These are phyloP conservation scores for Lomentospora prolificans DNA, from an alignment of 2,329 filamentous ascomycete species.

Conservation along the genomic window DNA sequence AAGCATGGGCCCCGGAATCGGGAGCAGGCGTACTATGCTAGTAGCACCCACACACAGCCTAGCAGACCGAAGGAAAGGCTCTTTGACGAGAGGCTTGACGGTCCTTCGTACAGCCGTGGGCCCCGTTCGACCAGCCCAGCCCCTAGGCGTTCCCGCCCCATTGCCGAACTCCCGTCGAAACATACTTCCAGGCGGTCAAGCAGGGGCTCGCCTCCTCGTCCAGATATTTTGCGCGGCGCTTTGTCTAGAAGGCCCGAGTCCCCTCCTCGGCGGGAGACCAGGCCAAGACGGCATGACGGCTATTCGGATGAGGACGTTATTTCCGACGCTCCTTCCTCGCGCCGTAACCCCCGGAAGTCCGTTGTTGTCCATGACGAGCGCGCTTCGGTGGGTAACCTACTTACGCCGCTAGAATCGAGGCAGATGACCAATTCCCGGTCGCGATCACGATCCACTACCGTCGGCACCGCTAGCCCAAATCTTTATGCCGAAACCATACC, in stretches of 20 bases:
- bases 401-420: neutral
- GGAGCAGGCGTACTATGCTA: slow-evolving; percentile 29
- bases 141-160: slow-evolving; percentile 18
- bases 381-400: neutral
- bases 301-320: neutral
- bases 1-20: slow-evolving; percentile 30
- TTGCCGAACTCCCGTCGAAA: slow-evolving; percentile 18
- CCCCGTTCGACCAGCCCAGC: slow-evolving; percentile 16
- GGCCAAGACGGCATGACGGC: neutral
- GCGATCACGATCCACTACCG: neutral
- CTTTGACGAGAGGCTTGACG: neutral
- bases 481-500: neutral
- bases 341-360: neutral
- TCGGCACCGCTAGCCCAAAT: neutral
- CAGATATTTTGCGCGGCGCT: neutral
- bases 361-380: slow-evolving; percentile 3
- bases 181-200: slow-evolving; percentile 16
- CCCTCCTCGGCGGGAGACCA: neutral
- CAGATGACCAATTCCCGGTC: neutral
- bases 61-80: neutral
- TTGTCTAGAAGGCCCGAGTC: neutral
- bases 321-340: neutral
- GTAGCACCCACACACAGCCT: neutral
- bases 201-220: slow-evolving; percentile 1
- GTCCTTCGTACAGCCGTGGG: slow-evolving; percentile 13